Evolutionary conservation across 129 eudicot genomes (phyloP), one percentile per base, ranked within the genome.

Genomic region (Flaveria brownii): DNA sequence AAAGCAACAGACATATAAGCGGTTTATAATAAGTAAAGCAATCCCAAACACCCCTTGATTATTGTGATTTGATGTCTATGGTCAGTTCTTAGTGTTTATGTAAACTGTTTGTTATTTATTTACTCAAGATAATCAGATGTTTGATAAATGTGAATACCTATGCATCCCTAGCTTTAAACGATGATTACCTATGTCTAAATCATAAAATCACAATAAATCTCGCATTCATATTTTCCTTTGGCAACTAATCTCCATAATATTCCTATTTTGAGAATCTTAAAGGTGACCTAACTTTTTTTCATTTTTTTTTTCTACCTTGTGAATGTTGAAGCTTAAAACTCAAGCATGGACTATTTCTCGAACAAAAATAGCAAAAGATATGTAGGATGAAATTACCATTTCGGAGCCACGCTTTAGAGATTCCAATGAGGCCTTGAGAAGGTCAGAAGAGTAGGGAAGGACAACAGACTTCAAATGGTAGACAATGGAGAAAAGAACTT

Each of bases 401-500:
- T 86, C 86, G 13, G 89, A 71, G 20, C 87, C 86, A 30, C 66
- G 76, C 83, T 79, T 85, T 52, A 93, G 89, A 70, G 91, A 87
- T 62, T 79, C 82, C 71, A 88, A 49, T 0, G 92, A 83, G 50
- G 80, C 80, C 26, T 71, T 77, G 17, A 90, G 80, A 84, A 93
- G 89, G 80, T 88, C 92, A 45, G 80, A 73, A 6, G 89, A 79
- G 79, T 82, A 87, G 17, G 91, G 91, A 81, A 78, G 78, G 78
- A 93, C 81, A 13, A 61, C 76, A 51, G 86, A 87, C 82, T 88
- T 93, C 71, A 93, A 77, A 85, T 90, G 96, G 85, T 84, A 90
- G 36, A 89, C 97, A n/a, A 73, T 80, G 63, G 98, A 83, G 84
- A 93, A 90, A 61, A 90, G 90, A 84, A 93, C 85, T 82, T 93